Conservation (phyloP, 2,329 filamentous ascomycete genomes). For the Keithomyces neogunnii region DNA sequence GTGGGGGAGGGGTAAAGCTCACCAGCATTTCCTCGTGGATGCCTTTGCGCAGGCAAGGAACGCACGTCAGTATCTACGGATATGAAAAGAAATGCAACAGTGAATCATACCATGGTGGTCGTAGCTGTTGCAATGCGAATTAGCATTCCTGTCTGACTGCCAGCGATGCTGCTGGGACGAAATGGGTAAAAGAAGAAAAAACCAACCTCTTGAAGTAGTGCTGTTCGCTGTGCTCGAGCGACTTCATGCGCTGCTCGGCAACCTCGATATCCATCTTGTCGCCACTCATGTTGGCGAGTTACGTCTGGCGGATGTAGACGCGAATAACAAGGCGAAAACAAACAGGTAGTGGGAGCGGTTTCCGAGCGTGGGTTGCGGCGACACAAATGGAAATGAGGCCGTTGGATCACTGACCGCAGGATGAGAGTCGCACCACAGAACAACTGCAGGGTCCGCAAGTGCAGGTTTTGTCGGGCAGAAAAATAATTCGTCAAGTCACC, state of each 20-base stretch:
- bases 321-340: background rate
- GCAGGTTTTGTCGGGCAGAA: conserved; percentile 21
- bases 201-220: conserved; percentile 96
- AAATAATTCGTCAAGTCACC: conserved; percentile 20
- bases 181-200: background rate
- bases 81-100: background rate
- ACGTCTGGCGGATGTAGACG: background rate
- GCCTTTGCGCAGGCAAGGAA: conserved; percentile 39
- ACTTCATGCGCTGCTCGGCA: conserved; percentile 56
- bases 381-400: background rate
- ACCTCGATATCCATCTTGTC: conserved; percentile 51
- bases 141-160: background rate
- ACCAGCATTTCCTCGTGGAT: conserved; percentile 99
- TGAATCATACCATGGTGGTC: conserved; percentile 78
- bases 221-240: conserved; percentile 88
- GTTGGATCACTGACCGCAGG: conserved; percentile 4
- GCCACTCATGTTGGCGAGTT: conserved; percentile 32
- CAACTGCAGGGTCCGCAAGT: background rate
- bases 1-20: conserved; percentile 32
- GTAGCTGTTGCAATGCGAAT: conserved; percentile 53
- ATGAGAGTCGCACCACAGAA: conserved; percentile 2
- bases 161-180: background rate
- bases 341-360: background rate
- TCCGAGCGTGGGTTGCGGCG: conserved; percentile 1
- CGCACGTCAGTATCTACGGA: conserved; percentile 1